Conservation (phyloP, 352 stramenopile genomes). For the Globisporangium spiculum region DNA sequence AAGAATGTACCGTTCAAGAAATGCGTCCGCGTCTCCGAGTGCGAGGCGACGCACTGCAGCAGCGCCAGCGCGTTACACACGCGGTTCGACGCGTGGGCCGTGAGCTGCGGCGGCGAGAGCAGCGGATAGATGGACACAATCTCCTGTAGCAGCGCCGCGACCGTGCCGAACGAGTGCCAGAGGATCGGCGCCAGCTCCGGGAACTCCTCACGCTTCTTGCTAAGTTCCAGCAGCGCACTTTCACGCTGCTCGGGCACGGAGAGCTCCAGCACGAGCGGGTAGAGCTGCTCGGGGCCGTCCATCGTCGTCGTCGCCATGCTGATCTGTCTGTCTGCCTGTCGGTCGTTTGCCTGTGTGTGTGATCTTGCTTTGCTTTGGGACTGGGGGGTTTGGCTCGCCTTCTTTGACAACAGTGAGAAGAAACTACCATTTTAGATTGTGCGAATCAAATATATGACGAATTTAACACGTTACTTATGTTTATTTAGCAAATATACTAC, state of each 20-base stretch:
- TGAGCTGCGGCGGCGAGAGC: conserved; percentile 95
- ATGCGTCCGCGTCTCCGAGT: conserved; percentile 94
- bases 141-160: conserved; percentile 97
- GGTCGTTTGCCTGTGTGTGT: neutral
- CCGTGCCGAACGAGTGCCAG: conserved; percentile 97
- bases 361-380: neutral
- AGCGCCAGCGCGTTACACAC: conserved; percentile 98
- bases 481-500: no score
- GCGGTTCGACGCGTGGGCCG: conserved; percentile 95
- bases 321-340: neutral
- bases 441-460: neutral
- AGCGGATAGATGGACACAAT: conserved; percentile 99
- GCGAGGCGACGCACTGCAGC: conserved; percentile 97
- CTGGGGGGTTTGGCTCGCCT: conserved; percentile 1
- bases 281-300: conserved; percentile 70
- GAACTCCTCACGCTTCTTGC: conserved; percentile 98
- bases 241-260: conserved; percentile 94
- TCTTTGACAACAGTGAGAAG: neutral
- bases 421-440: neutral
- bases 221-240: conserved; percentile 96
- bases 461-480: neutral
- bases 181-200: conserved; percentile 97
- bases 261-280: conserved; percentile 92
- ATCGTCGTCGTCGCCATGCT: conserved; percentile 22
- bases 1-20: conserved; percentile 90